Conservation (phyloP, 306 rosid genomes). For the Cucurbita moschata region DNA sequence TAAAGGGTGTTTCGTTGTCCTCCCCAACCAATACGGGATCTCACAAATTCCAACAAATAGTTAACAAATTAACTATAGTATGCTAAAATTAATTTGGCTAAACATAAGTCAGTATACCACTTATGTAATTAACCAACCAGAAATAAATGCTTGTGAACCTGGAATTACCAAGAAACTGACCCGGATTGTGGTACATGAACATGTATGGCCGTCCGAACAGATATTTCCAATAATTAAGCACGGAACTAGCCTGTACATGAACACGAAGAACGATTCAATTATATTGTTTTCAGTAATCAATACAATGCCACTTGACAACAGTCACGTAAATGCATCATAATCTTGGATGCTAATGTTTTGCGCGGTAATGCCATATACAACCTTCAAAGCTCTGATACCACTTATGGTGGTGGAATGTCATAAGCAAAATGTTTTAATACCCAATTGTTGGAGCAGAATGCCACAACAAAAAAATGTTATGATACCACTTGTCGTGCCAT, state of each 20-base stretch:
- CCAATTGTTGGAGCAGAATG: too few relatives aligned
- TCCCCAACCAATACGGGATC: too few relatives aligned
- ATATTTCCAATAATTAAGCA: neutral
- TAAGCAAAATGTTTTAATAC: too few relatives aligned
- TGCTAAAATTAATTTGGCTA: neutral
- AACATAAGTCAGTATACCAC: neutral
- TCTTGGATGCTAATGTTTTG: neutral
- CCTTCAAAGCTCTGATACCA: too few relatives aligned
- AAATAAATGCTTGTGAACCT: neutral
- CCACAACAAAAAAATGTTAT: too few relatives aligned
- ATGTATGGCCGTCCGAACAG: neutral
- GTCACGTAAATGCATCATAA: neutral
- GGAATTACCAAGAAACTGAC: constrained; percentile 1
- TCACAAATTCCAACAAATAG: neutral
- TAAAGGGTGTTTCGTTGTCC: too few relatives aligned
- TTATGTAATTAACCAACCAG: neutral
- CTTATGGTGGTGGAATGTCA: too few relatives aligned
- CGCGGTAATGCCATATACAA: too few relatives aligned
- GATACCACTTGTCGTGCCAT: too few relatives aligned
- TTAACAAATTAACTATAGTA: neutral
- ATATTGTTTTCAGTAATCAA: neutral
- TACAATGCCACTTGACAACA: neutral
- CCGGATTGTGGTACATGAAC: neutral
- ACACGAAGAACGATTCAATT: neutral
- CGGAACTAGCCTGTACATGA: neutral